Conservation (phyloP, 768 basidiomycete genomes). For the Mycena galopus region DNA sequence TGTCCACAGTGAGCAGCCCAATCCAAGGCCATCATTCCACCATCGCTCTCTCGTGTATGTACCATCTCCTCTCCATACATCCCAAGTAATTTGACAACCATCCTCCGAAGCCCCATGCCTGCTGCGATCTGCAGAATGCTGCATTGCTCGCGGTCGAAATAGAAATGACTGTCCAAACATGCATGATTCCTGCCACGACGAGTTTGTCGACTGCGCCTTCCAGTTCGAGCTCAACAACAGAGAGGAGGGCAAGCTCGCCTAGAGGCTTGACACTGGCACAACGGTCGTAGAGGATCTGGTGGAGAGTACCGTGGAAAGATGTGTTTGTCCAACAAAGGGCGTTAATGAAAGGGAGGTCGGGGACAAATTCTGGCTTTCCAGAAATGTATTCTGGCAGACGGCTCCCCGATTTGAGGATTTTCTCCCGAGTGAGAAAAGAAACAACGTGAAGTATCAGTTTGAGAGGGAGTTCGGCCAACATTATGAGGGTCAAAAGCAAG, state of each 20-base stretch:
- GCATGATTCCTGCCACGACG: background rate
- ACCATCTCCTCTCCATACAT: too few relatives aligned
- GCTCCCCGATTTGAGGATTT: background rate
- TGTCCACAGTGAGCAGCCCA: too few relatives aligned
- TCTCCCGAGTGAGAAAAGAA: background rate
- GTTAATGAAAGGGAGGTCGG: background rate
- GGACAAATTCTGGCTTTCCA: background rate
- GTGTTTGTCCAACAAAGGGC: background rate
- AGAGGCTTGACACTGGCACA: background rate
- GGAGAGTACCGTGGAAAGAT: background rate
- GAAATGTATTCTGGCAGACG: background rate
- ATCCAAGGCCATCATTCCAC: too few relatives aligned
- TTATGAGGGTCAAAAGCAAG: background rate
- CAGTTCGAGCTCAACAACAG: background rate
- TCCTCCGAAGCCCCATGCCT: background rate
- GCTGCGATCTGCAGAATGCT: background rate
- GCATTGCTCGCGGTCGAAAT: background rate
- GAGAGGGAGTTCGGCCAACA: background rate
- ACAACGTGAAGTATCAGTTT: background rate
- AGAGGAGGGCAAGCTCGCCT: background rate
- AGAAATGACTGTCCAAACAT: background rate
- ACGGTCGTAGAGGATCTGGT: background rate
- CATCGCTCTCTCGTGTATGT: too few relatives aligned
- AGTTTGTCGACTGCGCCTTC: slow-evolving; percentile 8
- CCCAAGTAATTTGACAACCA: background rate